Evolutionary conservation across 1,139 yeast genomes (phyloP), one percentile per base, ranked within the genome.

Genomic region (Magnusiomyces suaveolens): DNA sequence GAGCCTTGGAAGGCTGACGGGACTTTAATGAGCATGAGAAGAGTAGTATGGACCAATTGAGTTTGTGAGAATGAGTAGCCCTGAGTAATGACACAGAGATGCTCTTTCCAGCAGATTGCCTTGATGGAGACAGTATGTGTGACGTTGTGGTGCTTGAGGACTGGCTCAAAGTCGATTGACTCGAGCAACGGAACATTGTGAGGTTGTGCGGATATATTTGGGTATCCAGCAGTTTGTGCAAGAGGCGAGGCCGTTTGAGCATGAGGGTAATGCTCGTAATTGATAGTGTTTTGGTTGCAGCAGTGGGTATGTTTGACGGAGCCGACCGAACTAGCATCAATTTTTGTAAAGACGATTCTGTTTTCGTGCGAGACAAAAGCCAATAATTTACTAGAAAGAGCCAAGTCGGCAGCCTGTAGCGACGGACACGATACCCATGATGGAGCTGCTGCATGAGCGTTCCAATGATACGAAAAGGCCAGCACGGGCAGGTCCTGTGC

Each of bases 281-380:
- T 38, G 4, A 18, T 12, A 38, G 43, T 38, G 43, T 14, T 16
- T 12, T 41, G n/a, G 23, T 24, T 1, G 48, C 43, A n/a, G 12
- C 36, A 29, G 12, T 29, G 6, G 41, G 39, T 8, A 21, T 41
- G 14, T 38, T 3, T 8, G 14, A 12, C 18, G 46, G 14, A 16
- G 36, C n/a, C 16, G 18, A n/a, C 8, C 33, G 14, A 1, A 33
- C 14, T 2, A 12, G 33, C 33, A 3, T 32, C 10, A 3, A n/a
- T 4, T 26, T n/a, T 18, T 3, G 50, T 24, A n/a, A 3, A n/a
- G 8, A 46, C 41, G 18, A 38, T 4, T 18, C n/a, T 38, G 43
- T 52, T 43, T 47, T 61, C 63, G 8, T 56, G 53, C 1, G 60
- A 53, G 1, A 52, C 56, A 57, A 61, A 60, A 8, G 61, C 59